These are phyloP conservation scores for Fusarium torreyae DNA, from an alignment of 2,329 filamentous ascomycete genomes.

Conservation along the genomic window DNA sequence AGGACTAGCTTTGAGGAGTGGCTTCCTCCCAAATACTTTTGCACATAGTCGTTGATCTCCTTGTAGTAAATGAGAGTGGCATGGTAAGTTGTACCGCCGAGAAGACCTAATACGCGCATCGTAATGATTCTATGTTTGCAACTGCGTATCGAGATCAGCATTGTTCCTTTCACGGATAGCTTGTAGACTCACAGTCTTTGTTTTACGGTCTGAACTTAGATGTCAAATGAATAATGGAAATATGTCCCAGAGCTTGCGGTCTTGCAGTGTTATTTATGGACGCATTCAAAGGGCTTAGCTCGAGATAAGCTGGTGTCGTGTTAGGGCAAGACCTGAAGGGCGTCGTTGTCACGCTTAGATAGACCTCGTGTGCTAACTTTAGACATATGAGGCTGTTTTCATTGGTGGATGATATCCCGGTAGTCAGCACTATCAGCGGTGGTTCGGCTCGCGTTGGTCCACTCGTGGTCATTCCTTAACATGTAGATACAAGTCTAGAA, in stretches of 20 bases:
- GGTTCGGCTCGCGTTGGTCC: not conserved
- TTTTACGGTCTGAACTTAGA: not conserved
- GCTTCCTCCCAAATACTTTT: not conserved
- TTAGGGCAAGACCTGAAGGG: slow-evolving; percentile 2
- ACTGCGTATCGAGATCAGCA: not conserved
- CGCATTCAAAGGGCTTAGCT: no score
- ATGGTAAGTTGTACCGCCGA: slow-evolving; percentile 17
- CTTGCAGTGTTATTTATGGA: not conserved
- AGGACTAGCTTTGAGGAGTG: slow-evolving; percentile 20
- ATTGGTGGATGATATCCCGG: not conserved
- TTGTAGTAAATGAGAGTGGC: slow-evolving; percentile 15
- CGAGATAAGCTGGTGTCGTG: not conserved
- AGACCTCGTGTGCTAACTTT: not conserved
- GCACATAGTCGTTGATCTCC: slow-evolving; percentile 18
- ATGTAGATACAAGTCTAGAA: no score
- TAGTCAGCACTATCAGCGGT: not conserved
- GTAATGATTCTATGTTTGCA: not conserved
- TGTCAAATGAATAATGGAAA: not conserved
- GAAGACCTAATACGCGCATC: slow-evolving; percentile 17
- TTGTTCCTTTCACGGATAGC: no score
- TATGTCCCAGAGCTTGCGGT: not conserved
- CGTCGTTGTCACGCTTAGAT: not conserved
- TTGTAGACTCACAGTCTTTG: not conserved
- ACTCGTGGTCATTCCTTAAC: not conserved
- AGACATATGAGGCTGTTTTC: not conserved